Percentiles rank a stretch among this genome's conserved stretches.
Evolutionary conservation across 495 filamentous ascomycete species (phyloP).

Genomic region (Sphaerosporella brunnea): DNA sequence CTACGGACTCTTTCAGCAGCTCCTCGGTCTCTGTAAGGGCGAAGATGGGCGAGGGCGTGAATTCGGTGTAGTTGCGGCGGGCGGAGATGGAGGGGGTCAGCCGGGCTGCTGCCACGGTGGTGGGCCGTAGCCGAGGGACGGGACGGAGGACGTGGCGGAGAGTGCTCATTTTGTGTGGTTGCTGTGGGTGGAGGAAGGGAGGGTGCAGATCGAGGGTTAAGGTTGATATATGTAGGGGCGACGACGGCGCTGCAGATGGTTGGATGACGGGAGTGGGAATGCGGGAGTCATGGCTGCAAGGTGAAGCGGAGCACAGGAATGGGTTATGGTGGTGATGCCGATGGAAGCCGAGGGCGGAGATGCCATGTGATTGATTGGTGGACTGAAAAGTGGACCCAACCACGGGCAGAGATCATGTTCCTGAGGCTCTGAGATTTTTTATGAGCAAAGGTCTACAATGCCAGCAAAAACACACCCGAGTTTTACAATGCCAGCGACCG

Average conservation of each 20-base stretch:
- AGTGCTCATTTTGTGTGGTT: not conserved
- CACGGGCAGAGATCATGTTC: too few species aligned
- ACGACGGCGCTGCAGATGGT: too few species aligned
- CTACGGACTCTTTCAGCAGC: constrained; percentile 73
- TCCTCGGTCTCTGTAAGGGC: constrained; percentile 81
- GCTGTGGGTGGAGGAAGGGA: not conserved
- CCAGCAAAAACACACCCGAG: too few species aligned
- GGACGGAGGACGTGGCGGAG: not conserved
- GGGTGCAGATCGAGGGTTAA: not conserved
- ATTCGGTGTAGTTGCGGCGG: constrained; percentile 15
- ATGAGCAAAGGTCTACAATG: too few species aligned
- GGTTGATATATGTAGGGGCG: not conserved
- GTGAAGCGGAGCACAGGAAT: not conserved
- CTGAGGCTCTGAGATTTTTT: too few species aligned
- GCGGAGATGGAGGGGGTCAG: constrained; percentile 8
- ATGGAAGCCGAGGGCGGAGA: constrained; percentile 5
- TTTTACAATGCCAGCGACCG: too few species aligned
- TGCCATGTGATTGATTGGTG: not conserved
- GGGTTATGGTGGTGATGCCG: not conserved
- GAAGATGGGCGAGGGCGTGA: constrained; percentile 72
- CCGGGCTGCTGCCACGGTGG: constrained; percentile 1
- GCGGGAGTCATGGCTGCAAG: too few species aligned
- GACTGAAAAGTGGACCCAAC: too few species aligned
- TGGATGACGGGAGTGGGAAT: too few species aligned
- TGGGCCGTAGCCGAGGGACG: not conserved